Percentiles rank a stretch among this genome's conserved stretches.
phyloP scores from a whole-genome alignment of 768 basidiomycete genomes.

The Crassisporium funariophilum region DNA sequence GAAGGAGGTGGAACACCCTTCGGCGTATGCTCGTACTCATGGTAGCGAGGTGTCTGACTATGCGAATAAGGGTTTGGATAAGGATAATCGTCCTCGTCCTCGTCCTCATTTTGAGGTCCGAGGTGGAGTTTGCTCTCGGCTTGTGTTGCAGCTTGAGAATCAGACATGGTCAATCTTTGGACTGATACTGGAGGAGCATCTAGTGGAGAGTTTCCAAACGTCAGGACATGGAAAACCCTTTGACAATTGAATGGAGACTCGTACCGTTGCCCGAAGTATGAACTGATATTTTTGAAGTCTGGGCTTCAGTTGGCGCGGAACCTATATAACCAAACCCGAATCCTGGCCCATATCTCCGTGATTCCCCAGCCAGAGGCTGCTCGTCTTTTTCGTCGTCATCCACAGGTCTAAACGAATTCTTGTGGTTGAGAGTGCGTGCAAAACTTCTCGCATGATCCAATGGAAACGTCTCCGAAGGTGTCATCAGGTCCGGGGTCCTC shows the following conservation, averaged over 20 bases:
- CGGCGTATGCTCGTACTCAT: constrained; percentile 16
- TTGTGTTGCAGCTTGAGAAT: background rate
- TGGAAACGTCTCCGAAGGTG: constrained; percentile 18
- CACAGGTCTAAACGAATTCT: constrained; percentile 16
- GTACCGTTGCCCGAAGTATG: too few relatives aligned
- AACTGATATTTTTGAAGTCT: too few relatives aligned
- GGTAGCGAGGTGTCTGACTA: constrained; percentile 6
- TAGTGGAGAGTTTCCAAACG: background rate
- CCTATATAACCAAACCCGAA: background rate
- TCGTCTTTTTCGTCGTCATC: constrained; percentile 20
- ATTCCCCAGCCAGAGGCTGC: constrained; percentile 1
- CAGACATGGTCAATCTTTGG: background rate
- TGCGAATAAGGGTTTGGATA: constrained; percentile 14
- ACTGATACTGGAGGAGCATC: background rate
- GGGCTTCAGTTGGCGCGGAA: background rate
- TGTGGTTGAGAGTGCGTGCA: too few relatives aligned
- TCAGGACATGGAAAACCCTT: too few relatives aligned
- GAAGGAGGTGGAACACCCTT: constrained; percentile 12
- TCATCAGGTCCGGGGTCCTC: constrained; percentile 23
- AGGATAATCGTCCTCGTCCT: constrained; percentile 10
- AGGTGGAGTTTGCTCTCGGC: constrained; percentile 3
- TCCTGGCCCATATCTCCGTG: background rate
- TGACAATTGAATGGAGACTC: too few relatives aligned
- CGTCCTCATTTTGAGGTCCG: constrained; percentile 11
- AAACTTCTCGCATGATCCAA: constrained; percentile 11